These are phyloP conservation scores for Scutellaria baicalensis DNA, from an alignment of 257 asterid species.

Conservation along the genomic window DNA sequence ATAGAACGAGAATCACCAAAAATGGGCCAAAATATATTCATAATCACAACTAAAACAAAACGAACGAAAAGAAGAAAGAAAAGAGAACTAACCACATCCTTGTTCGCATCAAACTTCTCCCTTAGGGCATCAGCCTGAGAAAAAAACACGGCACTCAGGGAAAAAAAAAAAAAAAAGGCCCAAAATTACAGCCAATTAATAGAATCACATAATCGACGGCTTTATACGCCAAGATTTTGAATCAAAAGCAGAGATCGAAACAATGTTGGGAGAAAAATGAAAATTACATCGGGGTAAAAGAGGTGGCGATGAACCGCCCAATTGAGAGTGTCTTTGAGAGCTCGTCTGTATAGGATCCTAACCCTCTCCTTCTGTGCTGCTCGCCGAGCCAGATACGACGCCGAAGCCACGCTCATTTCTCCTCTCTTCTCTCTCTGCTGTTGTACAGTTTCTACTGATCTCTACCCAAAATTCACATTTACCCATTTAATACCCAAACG, in stretches of 20 bases:
- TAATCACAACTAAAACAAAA: neutral
- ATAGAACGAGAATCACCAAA: neutral
- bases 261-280: slow-evolving; percentile 6
- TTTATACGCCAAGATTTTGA: neutral
- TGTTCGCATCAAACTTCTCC: slow-evolving; percentile 74
- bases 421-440: neutral
- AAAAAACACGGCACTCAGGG: neutral
- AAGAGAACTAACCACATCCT: slow-evolving; percentile 51
- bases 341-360: slow-evolving; percentile 82
- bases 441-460: neutral
- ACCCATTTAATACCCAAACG: no score
- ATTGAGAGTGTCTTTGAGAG: slow-evolving; percentile 94
- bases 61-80: neutral
- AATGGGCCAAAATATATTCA: no score
- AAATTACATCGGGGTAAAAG: slow-evolving; percentile 75
- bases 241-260: slow-evolving; percentile 22
- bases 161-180: neutral
- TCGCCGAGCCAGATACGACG: slow-evolving; percentile 79
- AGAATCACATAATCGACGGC: neutral
- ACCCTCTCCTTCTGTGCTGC: slow-evolving; percentile 98
- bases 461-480: no score
- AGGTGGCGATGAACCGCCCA: slow-evolving; percentile 99
- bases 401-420: slow-evolving; percentile 59
- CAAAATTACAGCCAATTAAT: neutral
- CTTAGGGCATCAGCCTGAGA: slow-evolving; percentile 80